phyloP scores from a whole-genome alignment of 768 basidiomycete species.

The Termitomyces bulborhizus region DNA sequence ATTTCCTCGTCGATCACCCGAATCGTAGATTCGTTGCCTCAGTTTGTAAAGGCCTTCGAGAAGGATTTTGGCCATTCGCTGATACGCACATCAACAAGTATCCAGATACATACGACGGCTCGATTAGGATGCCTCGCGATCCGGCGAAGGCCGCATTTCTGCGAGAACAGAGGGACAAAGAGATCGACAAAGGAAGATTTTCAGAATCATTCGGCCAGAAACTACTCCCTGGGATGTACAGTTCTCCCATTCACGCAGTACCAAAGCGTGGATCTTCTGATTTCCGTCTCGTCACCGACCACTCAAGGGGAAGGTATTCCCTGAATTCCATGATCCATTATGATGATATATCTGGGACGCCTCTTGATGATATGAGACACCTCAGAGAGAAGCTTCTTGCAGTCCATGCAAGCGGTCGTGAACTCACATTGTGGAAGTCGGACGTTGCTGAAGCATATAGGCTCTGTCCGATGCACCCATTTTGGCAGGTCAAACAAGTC shows the following conservation, averaged over 20 bases:
- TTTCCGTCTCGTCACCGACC: conserved; percentile 1
- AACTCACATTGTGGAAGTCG: not conserved
- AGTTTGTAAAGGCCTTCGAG: conserved; percentile 3
- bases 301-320: not conserved
- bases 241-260: not conserved
- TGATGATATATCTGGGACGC: not conserved
- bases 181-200: not conserved
- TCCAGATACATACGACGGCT: not conserved
- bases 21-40: not conserved
- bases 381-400: not conserved
- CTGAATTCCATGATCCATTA: conserved; percentile 4
- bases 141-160: not conserved
- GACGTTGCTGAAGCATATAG: conserved; percentile 1
- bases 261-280: not conserved
- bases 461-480: not conserved
- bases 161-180: conserved; percentile 1
- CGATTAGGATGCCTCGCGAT: not conserved
- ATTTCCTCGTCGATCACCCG: not conserved
- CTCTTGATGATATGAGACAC: conserved; percentile 3
- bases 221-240: not conserved
- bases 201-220: not conserved
- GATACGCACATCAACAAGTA: not conserved
- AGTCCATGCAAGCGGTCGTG: not conserved
- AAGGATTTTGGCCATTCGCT: conserved; percentile 5
- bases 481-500: conserved; percentile 5